phyloP scores from a whole-genome alignment of 2,329 filamentous ascomycete genomes.

The Ascochyta lentis region DNA sequence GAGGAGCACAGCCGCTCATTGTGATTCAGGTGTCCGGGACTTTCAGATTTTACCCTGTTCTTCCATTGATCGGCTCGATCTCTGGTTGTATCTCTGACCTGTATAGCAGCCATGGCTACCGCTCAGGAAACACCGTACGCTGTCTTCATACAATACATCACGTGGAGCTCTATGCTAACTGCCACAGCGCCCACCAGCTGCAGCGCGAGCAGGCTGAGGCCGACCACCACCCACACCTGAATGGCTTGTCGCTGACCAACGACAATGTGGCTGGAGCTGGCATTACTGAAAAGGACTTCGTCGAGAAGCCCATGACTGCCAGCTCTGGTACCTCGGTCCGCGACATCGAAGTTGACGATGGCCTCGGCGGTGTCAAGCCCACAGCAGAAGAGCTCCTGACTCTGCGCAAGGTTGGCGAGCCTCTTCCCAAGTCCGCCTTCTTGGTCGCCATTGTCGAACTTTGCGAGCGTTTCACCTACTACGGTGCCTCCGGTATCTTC shows the following conservation, averaged over 20 bases:
- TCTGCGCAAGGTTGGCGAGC: conserved; percentile 55
- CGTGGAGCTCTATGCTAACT: conserved; percentile 4
- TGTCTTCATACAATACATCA: neutral
- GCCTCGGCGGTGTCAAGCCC: conserved; percentile 46
- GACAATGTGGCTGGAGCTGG: conserved; percentile 27
- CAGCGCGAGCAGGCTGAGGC: conserved; percentile 38
- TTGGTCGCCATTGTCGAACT: conserved; percentile 59
- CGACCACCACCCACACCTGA: conserved; percentile 39
- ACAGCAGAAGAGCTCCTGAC: conserved; percentile 52
- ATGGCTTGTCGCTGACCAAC: conserved; percentile 34
- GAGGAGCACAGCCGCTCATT: conserved; percentile 21
- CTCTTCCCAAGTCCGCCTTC: conserved; percentile 55
- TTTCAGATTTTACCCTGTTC: conserved; percentile 12
- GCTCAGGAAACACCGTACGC: conserved; percentile 42
- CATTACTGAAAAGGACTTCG: conserved; percentile 29
- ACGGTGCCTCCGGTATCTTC: conserved; percentile 56
- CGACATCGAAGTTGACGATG: conserved; percentile 33
- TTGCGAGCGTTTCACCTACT: conserved; percentile 59
- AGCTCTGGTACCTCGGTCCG: conserved; percentile 27
- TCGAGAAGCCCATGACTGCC: conserved; percentile 16
- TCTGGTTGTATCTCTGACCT: conserved; percentile 16
- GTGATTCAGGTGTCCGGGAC: conserved; percentile 21
- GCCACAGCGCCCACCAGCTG: conserved; percentile 38
- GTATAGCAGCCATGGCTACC: conserved; percentile 31
- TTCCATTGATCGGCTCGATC: conserved; percentile 19